Percentiles rank a stretch among this genome's conserved stretches.
These are phyloP conservation scores for Fraxinus velutina DNA, from an alignment of 305 asterid genomes.

Conservation along the genomic window DNA sequence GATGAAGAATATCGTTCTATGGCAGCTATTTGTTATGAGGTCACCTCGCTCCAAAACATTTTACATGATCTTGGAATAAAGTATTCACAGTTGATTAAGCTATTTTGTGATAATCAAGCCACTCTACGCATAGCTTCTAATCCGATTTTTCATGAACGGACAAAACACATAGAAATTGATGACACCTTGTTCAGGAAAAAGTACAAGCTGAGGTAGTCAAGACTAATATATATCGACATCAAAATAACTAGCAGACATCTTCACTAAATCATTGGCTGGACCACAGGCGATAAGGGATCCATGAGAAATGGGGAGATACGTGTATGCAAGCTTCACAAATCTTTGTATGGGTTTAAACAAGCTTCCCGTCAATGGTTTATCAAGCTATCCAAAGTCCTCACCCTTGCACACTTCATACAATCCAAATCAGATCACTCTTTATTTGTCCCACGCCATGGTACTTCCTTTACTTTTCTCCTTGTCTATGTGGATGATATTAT, in stretches of 20 bases:
- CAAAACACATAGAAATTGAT: not conserved
- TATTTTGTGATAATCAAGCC: not conserved
- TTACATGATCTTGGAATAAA: not conserved
- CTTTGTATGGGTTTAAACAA: too few species aligned
- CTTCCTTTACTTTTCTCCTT: not conserved
- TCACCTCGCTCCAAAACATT: not conserved
- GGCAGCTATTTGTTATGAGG: not conserved
- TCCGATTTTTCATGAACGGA: not conserved
- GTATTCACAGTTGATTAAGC: not conserved
- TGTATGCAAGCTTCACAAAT: too few species aligned
- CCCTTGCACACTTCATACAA: not conserved
- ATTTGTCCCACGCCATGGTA: not conserved
- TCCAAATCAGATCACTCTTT: not conserved
- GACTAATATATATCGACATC: too few species aligned
- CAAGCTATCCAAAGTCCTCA: not conserved
- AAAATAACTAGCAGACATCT: too few species aligned
- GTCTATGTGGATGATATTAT: not conserved
- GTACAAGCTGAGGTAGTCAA: not conserved
- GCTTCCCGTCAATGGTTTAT: too few species aligned
- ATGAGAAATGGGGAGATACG: too few species aligned
- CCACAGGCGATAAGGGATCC: too few species aligned
- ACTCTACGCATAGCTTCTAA: not conserved
- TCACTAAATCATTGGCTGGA: too few species aligned
- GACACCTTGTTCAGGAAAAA: not conserved
- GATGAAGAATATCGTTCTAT: not conserved